Conservation (phyloP, 1,284 basidiomycete genomes). For the Pseudozyma pruni region DNA sequence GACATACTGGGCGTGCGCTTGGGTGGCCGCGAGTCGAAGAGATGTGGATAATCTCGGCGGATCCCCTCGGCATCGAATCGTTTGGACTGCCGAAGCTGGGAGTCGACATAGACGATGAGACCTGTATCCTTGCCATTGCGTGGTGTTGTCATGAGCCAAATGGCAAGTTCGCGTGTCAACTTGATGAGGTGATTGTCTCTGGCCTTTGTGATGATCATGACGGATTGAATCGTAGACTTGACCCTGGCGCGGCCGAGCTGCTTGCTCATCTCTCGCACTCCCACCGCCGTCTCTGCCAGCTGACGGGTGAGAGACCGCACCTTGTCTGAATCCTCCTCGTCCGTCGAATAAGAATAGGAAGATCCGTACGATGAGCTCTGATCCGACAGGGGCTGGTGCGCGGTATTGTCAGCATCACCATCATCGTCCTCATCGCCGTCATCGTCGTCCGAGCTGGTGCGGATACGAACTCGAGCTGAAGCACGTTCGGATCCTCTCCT, state of each 20-base stretch:
- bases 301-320: constrained; percentile 82
- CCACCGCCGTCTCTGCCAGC: constrained; percentile 94
- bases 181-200: constrained; percentile 95
- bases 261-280: constrained; percentile 98
- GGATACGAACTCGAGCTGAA: constrained; percentile 26
- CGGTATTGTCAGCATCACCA: constrained; percentile 27
- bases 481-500: constrained; percentile 12
- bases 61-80: constrained; percentile 95
- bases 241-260: constrained; percentile 94
- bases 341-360: constrained; percentile 61
- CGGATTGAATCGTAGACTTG: constrained; percentile 86
- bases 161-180: constrained; percentile 89
- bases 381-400: constrained; percentile 30
- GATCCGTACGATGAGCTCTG: constrained; percentile 35
- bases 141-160: constrained; percentile 65
- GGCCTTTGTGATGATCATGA: constrained; percentile 97
- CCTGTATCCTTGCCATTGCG: constrained; percentile 56
- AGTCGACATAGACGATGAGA: constrained; percentile 81
- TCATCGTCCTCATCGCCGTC: constrained; percentile 29
- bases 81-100: constrained; percentile 87
- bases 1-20: constrained; percentile 36
- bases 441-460: constrained; percentile 43
- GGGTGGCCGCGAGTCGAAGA: constrained; percentile 74
- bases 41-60: constrained; percentile 83
- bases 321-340: constrained; percentile 75